Percentiles rank a stretch among this genome's conserved stretches.
These are phyloP conservation scores for Carex pumila DNA, from an alignment of 176 grass and related monocot genomes.

Conservation along the genomic window DNA sequence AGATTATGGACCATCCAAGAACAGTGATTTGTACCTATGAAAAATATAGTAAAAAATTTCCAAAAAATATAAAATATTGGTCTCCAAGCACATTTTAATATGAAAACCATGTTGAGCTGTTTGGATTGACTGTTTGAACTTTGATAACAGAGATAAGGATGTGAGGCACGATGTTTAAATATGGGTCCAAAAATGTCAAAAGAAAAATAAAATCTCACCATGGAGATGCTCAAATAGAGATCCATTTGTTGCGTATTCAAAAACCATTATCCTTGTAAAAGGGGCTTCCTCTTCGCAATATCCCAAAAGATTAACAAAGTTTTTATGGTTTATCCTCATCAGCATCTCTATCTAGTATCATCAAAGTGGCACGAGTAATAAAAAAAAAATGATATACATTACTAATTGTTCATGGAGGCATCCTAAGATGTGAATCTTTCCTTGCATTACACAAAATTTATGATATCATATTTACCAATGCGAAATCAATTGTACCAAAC, in stretches of 20 bases:
- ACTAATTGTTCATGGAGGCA: not conserved
- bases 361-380: not conserved
- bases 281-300: slow-evolving; percentile 76
- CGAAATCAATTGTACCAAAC: not conserved
- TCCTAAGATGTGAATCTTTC: not conserved
- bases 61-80: no score
- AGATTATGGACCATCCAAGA: no score
- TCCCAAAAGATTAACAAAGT: slow-evolving; percentile 87
- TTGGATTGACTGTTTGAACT: no score
- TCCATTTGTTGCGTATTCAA: slow-evolving; percentile 90
- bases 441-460: not conserved
- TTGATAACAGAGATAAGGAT: no score
- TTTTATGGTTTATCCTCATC: slow-evolving; percentile 75
- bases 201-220: slow-evolving; percentile 28
- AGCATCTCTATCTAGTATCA: slow-evolving; percentile 60
- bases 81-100: no score
- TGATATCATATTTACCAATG: not conserved
- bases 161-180: not conserved
- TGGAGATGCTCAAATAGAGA: slow-evolving; percentile 93
- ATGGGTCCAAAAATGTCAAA: not conserved
- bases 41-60: no score
- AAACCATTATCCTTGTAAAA: slow-evolving; percentile 86
- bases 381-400: not conserved
- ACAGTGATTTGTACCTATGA: no score
- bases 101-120: no score